A percentile compares a stretch with the other conserved stretches of the same genome.
Evolutionary conservation across 2,329 filamentous ascomycete species (phyloP).

Genomic region (Boeremia exigua): DNA sequence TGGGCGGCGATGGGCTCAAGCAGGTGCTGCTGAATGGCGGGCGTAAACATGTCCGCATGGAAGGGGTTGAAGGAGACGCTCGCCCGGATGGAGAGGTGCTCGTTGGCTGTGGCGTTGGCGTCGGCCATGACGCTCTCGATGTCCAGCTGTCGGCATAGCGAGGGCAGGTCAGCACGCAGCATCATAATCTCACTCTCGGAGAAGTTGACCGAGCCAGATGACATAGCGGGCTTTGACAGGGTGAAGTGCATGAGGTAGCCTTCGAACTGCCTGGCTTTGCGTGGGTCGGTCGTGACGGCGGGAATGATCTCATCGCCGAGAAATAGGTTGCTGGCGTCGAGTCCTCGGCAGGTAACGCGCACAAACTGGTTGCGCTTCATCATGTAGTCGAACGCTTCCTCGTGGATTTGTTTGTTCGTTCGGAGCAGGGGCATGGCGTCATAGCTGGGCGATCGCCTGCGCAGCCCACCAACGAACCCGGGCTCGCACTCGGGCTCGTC

Average conservation of each 20-base stretch:
- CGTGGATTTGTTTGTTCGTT: slow-evolving; percentile 36
- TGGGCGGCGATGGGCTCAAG: slow-evolving; percentile 27
- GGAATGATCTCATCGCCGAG: slow-evolving; percentile 27
- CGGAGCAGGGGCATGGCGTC: slow-evolving; percentile 30
- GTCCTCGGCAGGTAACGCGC: slow-evolving; percentile 32
- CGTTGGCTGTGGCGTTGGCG: slow-evolving; percentile 27
- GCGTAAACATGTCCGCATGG: slow-evolving; percentile 23
- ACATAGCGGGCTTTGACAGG: slow-evolving; percentile 28
- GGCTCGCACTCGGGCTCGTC: slow-evolving; percentile 26
- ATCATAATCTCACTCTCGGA: slow-evolving; percentile 34
- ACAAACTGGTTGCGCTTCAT: slow-evolving; percentile 38
- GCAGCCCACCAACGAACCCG: slow-evolving; percentile 21
- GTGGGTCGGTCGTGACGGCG: slow-evolving; percentile 24
- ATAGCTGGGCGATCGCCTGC: slow-evolving; percentile 27
- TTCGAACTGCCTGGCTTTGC: slow-evolving; percentile 25
- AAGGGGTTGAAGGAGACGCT: slow-evolving; percentile 23
- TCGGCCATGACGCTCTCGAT: slow-evolving; percentile 35
- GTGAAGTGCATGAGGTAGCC: slow-evolving; percentile 38
- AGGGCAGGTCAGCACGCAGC: slow-evolving; percentile 31
- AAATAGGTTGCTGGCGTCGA: slow-evolving; percentile 28
- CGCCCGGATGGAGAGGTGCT: slow-evolving; percentile 28
- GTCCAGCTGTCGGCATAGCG: slow-evolving; percentile 29
- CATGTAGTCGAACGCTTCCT: slow-evolving; percentile 37
- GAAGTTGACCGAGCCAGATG: slow-evolving; percentile 22
- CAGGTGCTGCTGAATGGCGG: slow-evolving; percentile 28